Conservation (phyloP, 2,329 filamentous ascomycete genomes). For the Aspergillus hiratsukae region DNA sequence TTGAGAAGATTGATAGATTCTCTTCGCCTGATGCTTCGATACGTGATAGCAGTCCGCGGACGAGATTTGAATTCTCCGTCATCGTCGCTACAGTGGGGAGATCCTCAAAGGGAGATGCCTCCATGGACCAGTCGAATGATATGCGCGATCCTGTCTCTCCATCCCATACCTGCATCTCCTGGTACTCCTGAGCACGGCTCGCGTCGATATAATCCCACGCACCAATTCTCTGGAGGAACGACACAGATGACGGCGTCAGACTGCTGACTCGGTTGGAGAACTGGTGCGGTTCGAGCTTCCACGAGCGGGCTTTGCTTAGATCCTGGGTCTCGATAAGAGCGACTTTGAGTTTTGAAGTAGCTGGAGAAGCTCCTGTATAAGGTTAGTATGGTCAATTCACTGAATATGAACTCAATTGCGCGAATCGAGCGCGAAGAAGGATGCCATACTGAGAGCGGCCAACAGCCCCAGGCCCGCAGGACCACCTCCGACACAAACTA, state of each 20-base stretch:
- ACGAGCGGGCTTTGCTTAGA: conserved; percentile 63
- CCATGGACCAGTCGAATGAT: conserved; percentile 71
- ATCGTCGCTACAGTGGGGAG: conserved; percentile 79
- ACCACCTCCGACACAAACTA: conserved; percentile 85
- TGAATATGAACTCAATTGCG: not conserved
- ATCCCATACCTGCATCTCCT: conserved; percentile 99
- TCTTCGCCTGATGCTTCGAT: conserved; percentile 62
- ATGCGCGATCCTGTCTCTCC: conserved; percentile 82
- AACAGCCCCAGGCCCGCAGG: conserved; percentile 82
- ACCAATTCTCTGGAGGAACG: conserved; percentile 75
- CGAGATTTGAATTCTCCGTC: conserved; percentile 90
- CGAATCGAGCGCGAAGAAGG: not conserved
- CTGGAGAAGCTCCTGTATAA: conserved; percentile 64
- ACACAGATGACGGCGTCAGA: conserved; percentile 81
- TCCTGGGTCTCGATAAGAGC: conserved; percentile 90
- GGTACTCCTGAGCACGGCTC: conserved; percentile 76
- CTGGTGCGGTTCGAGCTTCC: conserved; percentile 60
- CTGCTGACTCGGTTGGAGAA: conserved; percentile 97
- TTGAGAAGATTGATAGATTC: conserved; percentile 65
- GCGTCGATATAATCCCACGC: conserved; percentile 75
- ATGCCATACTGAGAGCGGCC: conserved; percentile 64
- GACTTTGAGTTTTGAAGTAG: conserved; percentile 72
- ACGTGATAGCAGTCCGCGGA: conserved; percentile 67
- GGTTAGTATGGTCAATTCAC: conserved; percentile 4
- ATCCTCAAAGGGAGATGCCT: conserved; percentile 44